Percentiles rank a stretch among this genome's conserved stretches.
phyloP scores from a whole-genome alignment of 768 basidiomycete genomes.

The Russula foetens region DNA sequence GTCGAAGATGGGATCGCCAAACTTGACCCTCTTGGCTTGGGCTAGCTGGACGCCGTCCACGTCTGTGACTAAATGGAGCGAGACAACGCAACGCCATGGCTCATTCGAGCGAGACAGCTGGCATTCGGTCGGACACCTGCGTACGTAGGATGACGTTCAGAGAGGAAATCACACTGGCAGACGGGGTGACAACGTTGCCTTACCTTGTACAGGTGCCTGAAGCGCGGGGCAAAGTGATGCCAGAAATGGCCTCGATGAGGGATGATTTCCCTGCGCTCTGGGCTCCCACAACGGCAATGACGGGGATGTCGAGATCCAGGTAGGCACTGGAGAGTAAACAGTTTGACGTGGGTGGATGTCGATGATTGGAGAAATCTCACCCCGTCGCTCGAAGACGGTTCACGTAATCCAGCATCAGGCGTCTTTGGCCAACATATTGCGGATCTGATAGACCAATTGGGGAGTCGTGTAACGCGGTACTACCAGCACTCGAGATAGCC shows the following conservation, averaged over 20 bases:
- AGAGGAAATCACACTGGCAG: neutral
- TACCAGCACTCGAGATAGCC: too few relatives aligned
- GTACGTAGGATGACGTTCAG: neutral
- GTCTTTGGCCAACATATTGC: constrained; percentile 32
- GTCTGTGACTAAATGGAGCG: constrained; percentile 27
- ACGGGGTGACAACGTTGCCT: constrained; percentile 1
- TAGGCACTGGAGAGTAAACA: constrained; percentile 40
- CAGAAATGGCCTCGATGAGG: constrained; percentile 68
- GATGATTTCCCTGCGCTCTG: constrained; percentile 76
- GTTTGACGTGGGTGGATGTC: neutral
- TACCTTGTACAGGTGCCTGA: constrained; percentile 71
- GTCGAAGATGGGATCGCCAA: constrained; percentile 36
- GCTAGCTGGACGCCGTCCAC: constrained; percentile 10
- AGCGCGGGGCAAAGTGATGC: constrained; percentile 60
- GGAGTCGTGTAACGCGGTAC: neutral
- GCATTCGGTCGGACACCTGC: constrained; percentile 34
- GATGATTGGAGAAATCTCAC: constrained; percentile 28
- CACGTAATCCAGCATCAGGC: constrained; percentile 48
- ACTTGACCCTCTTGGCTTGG: constrained; percentile 18
- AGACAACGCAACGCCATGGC: constrained; percentile 31
- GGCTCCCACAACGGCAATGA: constrained; percentile 66
- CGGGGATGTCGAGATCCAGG: constrained; percentile 61
- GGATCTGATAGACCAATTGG: constrained; percentile 50
- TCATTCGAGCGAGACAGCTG: constrained; percentile 22
- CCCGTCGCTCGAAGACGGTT: constrained; percentile 57